phyloP scores from a whole-genome alignment of 257 asterid species.

The Craterostigma plantagineum region DNA sequence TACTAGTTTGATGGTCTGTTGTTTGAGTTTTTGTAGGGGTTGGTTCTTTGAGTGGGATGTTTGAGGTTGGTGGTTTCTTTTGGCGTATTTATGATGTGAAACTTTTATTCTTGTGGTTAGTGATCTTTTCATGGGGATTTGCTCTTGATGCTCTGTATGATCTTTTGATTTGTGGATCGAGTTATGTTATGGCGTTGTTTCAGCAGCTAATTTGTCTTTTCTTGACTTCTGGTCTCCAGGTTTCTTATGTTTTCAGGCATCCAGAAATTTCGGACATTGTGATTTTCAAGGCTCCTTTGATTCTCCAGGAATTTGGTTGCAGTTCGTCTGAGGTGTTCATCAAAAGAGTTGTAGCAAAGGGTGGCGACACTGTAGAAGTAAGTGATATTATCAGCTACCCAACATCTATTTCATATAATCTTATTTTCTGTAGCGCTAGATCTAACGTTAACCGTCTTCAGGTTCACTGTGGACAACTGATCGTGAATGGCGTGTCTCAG shows the following conservation, averaged over 20 bases:
- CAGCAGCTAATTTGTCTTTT: neutral
- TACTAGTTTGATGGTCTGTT: too few species aligned
- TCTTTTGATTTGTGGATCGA: too few species aligned
- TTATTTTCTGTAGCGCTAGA: constrained; percentile 1
- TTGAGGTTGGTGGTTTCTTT: too few species aligned
- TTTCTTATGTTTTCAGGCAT: constrained; percentile 66
- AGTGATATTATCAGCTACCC: neutral
- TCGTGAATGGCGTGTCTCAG: constrained; percentile 56
- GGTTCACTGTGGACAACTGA: constrained; percentile 65
- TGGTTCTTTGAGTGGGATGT: too few species aligned
- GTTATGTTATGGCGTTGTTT: too few species aligned
- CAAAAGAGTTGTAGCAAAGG: constrained; percentile 82
- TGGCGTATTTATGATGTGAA: too few species aligned
- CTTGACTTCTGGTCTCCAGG: constrained; percentile 22
- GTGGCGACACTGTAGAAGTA: constrained; percentile 82
- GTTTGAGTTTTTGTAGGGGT: too few species aligned
- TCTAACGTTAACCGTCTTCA: constrained; percentile 13
- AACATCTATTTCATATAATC: neutral
- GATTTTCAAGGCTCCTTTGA: constrained; percentile 69
- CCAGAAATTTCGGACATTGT: constrained; percentile 81
- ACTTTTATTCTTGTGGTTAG: too few species aligned
- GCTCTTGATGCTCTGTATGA: too few species aligned
- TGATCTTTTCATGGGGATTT: too few species aligned
- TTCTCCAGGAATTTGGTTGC: constrained; percentile 70
- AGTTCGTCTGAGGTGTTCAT: constrained; percentile 62